Percentiles rank a stretch among this genome's conserved stretches.
Conservation (phyloP, 2,329 filamentous ascomycete species). For the Escovopsis sp. region DNA sequence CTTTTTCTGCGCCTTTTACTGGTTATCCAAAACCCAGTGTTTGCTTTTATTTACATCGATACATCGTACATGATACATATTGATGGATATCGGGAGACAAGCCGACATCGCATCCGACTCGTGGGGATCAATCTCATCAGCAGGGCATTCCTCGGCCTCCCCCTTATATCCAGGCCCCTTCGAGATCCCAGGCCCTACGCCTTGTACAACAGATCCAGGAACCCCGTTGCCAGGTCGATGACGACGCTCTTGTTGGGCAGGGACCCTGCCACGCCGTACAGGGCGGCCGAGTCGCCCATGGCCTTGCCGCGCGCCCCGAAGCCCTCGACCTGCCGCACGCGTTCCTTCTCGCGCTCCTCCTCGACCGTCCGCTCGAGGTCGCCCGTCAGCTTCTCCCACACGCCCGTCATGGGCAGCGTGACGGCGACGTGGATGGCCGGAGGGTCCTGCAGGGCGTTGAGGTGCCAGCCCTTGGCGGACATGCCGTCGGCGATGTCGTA, state of each 20-base stretch:
- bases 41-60: no score
- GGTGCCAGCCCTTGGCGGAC: conserved; percentile 75
- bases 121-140: no score
- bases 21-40: no score
- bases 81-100: no score
- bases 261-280: conserved; percentile 92
- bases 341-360: conserved; percentile 67
- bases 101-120: no score
- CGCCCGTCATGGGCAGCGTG: conserved; percentile 70
- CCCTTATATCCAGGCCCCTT: no score
- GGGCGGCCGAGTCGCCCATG: conserved; percentile 65
- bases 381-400: conserved; percentile 61
- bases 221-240: conserved; percentile 75
- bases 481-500: conserved; percentile 92
- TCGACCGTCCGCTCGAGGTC: conserved; percentile 56
- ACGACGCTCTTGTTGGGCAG: conserved; percentile 93
- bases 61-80: no score
- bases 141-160: no score
- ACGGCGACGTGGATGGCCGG: conserved; percentile 90
- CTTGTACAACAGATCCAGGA: conserved; percentile 88
- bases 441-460: conserved; percentile 85
- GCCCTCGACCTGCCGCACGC: conserved; percentile 55
- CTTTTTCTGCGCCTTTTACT: no score
- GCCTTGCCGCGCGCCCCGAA: conserved; percentile 50
- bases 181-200: conserved; percentile 31